These are phyloP conservation scores for Akanthomyces lecanii DNA, from an alignment of 2,329 filamentous ascomycete genomes.

Conservation along the genomic window DNA sequence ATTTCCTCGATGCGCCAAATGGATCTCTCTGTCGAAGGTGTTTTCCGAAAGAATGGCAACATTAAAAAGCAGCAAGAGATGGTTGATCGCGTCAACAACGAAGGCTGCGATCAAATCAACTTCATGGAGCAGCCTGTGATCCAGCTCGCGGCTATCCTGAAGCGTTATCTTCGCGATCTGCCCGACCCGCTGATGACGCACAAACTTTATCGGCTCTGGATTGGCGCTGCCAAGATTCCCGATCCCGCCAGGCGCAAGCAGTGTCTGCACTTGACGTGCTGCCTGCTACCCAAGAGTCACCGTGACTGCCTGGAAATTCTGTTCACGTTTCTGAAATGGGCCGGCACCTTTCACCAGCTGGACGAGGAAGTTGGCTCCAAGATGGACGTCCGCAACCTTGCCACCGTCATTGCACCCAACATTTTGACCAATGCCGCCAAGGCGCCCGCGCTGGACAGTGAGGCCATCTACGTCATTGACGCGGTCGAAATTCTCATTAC, in stretches of 20 bases:
- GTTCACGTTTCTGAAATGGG: conserved; percentile 96
- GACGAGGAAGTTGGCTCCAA: conserved; percentile 97
- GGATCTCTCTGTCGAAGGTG: conserved; percentile 97
- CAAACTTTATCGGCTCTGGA: conserved; percentile 88
- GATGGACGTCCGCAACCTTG: conserved; percentile 97
- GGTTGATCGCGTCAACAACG: conserved; percentile 78
- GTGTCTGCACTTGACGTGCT: conserved; percentile 85
- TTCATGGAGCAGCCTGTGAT: conserved; percentile 86
- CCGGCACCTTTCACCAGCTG: conserved; percentile 92
- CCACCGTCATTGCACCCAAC: conserved; percentile 95
- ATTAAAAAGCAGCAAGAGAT: conserved; percentile 89
- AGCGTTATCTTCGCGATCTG: conserved; percentile 90
- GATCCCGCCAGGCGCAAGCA: conserved; percentile 79
- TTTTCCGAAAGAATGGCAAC: conserved; percentile 98
- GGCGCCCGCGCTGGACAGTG: conserved; percentile 67
- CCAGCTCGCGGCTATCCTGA: conserved; percentile 87
- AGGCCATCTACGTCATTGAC: conserved; percentile 90
- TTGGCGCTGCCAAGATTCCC: conserved; percentile 81
- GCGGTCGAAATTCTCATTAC: conserved; percentile 88
- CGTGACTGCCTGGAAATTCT: conserved; percentile 92
- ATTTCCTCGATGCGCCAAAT: conserved; percentile 95
- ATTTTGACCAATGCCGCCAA: conserved; percentile 73
- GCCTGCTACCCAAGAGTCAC: conserved; percentile 85
- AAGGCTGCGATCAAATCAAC: conserved; percentile 80
- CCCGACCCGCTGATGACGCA: conserved; percentile 92